Evolutionary conservation across 2,329 filamentous ascomycete species (phyloP).

Genomic region (Beauveria caledonica): DNA sequence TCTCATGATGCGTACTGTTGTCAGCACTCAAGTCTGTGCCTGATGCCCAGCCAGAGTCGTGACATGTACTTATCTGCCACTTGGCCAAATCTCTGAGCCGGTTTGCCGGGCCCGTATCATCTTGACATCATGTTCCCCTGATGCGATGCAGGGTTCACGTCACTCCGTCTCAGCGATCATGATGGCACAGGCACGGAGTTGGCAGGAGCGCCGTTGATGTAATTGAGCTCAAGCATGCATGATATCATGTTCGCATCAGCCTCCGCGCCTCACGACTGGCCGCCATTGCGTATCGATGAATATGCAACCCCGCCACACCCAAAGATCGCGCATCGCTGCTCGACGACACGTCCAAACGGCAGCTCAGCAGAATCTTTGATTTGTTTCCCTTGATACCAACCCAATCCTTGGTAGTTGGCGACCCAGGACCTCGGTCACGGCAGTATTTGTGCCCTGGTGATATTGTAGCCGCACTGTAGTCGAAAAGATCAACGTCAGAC

Average conservation of each 20-base stretch:
- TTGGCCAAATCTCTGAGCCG: no score
- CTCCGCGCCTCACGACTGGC: not conserved
- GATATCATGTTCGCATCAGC: not conserved
- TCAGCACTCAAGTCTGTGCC: no score
- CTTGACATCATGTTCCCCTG: not conserved
- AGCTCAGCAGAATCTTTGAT: not conserved
- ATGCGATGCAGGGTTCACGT: not conserved
- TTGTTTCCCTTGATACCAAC: not conserved
- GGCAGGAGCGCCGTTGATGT: not conserved
- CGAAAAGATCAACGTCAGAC: not conserved
- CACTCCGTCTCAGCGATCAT: not conserved
- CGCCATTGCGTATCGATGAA: not conserved
- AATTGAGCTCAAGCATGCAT: not conserved
- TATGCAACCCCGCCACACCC: not conserved
- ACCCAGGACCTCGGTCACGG: not conserved
- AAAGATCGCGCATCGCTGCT: not conserved
- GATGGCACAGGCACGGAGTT: not conserved
- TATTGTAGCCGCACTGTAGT: not conserved
- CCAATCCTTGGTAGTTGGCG: not conserved
- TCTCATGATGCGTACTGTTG: no score
- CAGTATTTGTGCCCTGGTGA: not conserved
- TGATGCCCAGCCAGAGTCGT: not conserved
- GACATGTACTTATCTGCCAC: not conserved
- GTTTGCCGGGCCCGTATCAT: not conserved
- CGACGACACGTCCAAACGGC: not conserved